phyloP scores from a whole-genome alignment of 139 green algal species.

The Micractinium sp. region DNA sequence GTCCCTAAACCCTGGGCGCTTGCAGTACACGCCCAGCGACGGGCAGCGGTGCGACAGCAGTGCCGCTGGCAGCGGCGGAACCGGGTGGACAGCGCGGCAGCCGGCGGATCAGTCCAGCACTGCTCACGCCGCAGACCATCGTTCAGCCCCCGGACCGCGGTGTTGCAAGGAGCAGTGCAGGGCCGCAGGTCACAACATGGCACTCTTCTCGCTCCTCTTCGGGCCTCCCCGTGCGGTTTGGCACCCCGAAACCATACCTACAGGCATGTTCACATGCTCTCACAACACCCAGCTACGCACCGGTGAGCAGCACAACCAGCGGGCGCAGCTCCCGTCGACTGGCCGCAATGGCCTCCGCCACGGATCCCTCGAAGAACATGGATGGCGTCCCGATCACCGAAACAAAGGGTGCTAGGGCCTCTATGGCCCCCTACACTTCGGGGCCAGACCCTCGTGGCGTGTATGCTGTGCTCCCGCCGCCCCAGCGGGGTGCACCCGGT shows the following conservation, averaged over 20 bases:
- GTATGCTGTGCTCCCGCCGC: not conserved
- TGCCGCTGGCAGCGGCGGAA: too few species aligned
- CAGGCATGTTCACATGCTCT: not conserved
- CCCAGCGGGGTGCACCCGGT: not conserved
- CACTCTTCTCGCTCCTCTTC: not conserved
- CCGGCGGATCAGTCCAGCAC: not conserved
- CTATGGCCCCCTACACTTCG: not conserved
- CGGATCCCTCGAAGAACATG: slow-evolving; percentile 34
- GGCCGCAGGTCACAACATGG: too few species aligned
- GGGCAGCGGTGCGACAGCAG: too few species aligned
- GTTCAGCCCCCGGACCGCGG: too few species aligned
- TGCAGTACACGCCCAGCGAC: too few species aligned
- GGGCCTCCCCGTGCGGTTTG: not conserved
- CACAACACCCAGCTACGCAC: not conserved
- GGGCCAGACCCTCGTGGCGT: not conserved
- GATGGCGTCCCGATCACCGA: not conserved
- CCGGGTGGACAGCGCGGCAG: too few species aligned
- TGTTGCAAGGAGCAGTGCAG: not conserved
- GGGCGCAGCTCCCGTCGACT: not conserved
- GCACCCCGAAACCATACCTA: not conserved
- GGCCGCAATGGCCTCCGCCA: slow-evolving; percentile 14
- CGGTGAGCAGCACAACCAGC: slow-evolving; percentile 29
- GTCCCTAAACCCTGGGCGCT: too few species aligned
- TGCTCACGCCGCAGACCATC: too few species aligned
- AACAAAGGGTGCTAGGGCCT: not conserved